Percentiles rank a stretch among this genome's conserved stretches.
phyloP scores from a whole-genome alignment of 176 grass and related monocot species.

The Oryza glumipatula region DNA sequence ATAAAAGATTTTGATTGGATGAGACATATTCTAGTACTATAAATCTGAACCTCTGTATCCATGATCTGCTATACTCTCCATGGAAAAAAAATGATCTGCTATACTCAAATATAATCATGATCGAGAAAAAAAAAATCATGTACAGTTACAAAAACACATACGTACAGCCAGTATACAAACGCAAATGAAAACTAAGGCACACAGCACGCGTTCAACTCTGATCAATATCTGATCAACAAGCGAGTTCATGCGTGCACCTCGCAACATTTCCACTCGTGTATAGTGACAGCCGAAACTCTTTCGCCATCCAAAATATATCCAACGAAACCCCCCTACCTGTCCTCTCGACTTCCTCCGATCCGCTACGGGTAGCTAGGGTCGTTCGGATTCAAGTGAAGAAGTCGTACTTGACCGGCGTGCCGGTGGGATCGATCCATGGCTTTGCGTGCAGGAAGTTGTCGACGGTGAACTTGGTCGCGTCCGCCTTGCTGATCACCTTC shows the following conservation, averaged over 20 bases:
- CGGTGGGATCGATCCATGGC: slow-evolving; percentile 66
- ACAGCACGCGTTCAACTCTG: not conserved
- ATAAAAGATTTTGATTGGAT: too few relatives aligned
- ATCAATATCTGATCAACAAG: too few relatives aligned
- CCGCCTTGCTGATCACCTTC: slow-evolving; percentile 52
- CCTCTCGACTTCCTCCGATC: too few relatives aligned
- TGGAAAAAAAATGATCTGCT: not conserved
- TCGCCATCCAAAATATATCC: too few relatives aligned
- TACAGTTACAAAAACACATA: slow-evolving; percentile 36
- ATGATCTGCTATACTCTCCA: slow-evolving; percentile 13
- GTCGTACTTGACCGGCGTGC: slow-evolving; percentile 68
- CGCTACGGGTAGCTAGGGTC: too few relatives aligned
- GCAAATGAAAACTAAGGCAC: slow-evolving; percentile 39
- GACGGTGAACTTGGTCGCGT: slow-evolving; percentile 59
- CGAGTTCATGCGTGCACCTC: too few relatives aligned
- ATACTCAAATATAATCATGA: slow-evolving; percentile 18
- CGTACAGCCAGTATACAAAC: slow-evolving; percentile 28
- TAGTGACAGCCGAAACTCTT: too few relatives aligned
- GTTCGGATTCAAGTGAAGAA: slow-evolving; percentile 54
- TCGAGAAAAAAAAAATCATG: slow-evolving; percentile 20
- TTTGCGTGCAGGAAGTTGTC: slow-evolving; percentile 65
- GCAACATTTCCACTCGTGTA: not conserved
- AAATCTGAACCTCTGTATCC: not conserved
- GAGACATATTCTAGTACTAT: too few relatives aligned
- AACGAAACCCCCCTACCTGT: not conserved